These are phyloP conservation scores for Mucor sp. DNA, from an alignment of 371 early-diverging fungal species.

Conservation along the genomic window DNA sequence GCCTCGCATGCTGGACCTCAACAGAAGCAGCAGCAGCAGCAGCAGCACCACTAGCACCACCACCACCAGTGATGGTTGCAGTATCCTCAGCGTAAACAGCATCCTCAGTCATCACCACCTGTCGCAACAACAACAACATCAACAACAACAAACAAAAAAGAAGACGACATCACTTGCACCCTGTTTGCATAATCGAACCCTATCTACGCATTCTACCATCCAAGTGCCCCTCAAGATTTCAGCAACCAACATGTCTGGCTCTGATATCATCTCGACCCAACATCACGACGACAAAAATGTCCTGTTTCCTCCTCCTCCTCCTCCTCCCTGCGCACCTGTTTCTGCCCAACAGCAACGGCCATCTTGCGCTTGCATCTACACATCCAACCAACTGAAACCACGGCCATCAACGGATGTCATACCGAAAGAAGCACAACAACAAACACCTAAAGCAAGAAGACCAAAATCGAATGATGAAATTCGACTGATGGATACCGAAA, in stretches of 20 bases:
- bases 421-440: not conserved
- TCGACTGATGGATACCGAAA: not conserved
- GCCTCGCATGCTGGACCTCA: constrained; percentile 13
- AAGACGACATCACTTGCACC: not conserved
- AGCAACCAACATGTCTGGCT: constrained; percentile 12
- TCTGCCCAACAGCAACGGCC: not conserved
- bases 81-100: not conserved
- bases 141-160: constrained; percentile 3
- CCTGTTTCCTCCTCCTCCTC: not conserved
- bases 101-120: not conserved
- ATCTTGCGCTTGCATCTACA: not conserved
- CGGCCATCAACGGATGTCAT: not conserved
- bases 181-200: not conserved
- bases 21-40: not conserved
- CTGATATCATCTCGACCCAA: constrained; percentile 6
- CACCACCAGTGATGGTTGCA: not conserved
- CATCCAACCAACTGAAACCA: not conserved
- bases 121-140: not conserved
- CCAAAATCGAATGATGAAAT: not conserved
- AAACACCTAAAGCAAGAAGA: not conserved
- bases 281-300: not conserved
- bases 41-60: too few relatives aligned
- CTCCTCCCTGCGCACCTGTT: not conserved
- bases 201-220: not conserved
- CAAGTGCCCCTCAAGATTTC: not conserved